Percentiles rank a stretch among this genome's conserved stretches.
phyloP scores from a whole-genome alignment of 2,329 filamentous ascomycete species.

The Botryotinia globosa region DNA sequence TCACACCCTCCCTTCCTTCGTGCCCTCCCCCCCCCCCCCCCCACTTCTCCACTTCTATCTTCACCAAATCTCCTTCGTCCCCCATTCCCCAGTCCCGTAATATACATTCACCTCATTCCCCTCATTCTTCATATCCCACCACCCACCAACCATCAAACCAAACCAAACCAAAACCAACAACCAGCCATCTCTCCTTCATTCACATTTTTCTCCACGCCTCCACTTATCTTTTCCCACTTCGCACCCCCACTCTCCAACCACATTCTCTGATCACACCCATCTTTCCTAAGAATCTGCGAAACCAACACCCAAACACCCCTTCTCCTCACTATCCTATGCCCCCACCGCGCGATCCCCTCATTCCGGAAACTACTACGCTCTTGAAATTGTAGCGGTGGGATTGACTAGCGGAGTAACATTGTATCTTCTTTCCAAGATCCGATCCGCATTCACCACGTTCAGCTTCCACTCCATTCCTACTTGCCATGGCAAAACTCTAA shows the following conservation, averaged over 20 bases:
- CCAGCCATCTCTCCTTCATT: neutral
- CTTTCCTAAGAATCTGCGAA: neutral
- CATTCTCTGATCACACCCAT: neutral
- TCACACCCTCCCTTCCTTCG: neutral
- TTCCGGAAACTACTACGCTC: neutral
- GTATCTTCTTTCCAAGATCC: neutral
- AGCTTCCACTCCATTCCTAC: neutral
- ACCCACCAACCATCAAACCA: neutral
- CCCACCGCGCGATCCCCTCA: no score
- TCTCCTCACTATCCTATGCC: neutral
- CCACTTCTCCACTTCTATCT: no score
- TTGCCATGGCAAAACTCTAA: neutral
- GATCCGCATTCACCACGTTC: neutral
- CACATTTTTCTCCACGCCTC: neutral
- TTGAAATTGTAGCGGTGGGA: neutral
- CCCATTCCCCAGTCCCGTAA: no score
- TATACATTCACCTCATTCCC: neutral
- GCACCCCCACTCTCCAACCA: neutral
- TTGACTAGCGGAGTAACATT: neutral
- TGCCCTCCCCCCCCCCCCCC: neutral
- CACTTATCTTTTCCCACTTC: neutral
- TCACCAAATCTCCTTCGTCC: no score
- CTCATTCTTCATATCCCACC: neutral
- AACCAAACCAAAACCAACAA: neutral
- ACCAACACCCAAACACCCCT: neutral